Percentiles rank a stretch among this genome's conserved stretches.
These are phyloP conservation scores for Lachancea waltii DNA, from an alignment of 805 yeast species.

Conservation along the genomic window DNA sequence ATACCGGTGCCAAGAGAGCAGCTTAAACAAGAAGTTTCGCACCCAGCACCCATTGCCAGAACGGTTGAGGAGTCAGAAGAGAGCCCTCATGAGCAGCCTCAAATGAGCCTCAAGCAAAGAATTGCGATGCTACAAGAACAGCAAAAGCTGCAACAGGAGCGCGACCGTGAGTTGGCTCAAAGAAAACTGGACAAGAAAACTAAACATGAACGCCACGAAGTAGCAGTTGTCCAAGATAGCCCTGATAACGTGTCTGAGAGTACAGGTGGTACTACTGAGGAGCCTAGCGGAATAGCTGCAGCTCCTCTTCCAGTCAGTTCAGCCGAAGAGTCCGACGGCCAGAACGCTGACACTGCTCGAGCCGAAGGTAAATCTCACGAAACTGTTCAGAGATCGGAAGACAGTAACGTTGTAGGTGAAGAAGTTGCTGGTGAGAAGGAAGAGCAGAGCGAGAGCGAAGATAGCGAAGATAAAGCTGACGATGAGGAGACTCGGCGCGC, in stretches of 20 bases:
- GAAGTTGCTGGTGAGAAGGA: conserved; percentile 34
- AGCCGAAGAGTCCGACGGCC: no score
- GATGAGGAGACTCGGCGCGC: conserved; percentile 71
- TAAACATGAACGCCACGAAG: conserved; percentile 18
- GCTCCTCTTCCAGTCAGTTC: no score
- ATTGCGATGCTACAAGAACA: conserved; percentile 76
- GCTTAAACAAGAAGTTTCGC: no score
- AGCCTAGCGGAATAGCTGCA: neutral
- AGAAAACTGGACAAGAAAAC: conserved; percentile 43
- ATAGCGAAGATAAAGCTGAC: conserved; percentile 53
- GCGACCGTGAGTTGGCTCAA: conserved; percentile 53
- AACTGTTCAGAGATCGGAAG: no score
- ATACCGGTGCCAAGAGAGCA: no score
- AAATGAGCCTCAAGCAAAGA: conserved; percentile 78
- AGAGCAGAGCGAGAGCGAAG: conserved; percentile 43
- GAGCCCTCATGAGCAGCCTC: conserved; percentile 39
- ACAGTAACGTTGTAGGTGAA: no score
- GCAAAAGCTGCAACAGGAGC: conserved; percentile 73
- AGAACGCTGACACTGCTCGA: conserved; percentile 10
- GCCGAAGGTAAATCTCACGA: conserved; percentile 29
- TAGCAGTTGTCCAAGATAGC: conserved; percentile 3
- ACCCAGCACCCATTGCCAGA: neutral
- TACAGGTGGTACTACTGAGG: conserved; percentile 1
- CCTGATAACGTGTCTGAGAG: neutral
- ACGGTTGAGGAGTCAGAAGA: neutral